Percentiles rank a stretch among this genome's conserved stretches.
Conservation (phyloP, 2,329 filamentous ascomycete genomes). For the Colletotrichum shisoi region DNA sequence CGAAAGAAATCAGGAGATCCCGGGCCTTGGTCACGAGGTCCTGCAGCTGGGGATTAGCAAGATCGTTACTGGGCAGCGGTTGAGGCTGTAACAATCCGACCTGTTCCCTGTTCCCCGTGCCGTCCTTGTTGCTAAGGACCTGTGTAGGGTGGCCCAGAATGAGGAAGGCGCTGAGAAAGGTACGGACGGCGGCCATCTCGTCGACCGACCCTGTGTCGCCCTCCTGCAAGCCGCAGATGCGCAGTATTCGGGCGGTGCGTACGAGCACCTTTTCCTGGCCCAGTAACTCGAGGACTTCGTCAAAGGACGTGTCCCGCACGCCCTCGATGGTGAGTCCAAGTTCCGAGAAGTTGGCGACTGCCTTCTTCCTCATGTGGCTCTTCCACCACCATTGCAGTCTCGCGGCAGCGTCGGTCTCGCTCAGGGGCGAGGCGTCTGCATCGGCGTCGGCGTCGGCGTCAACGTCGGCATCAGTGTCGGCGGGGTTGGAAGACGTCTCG, state of each 20-base stretch:
- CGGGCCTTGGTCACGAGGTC: constrained; percentile 80
- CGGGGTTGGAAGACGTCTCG: constrained; percentile 58
- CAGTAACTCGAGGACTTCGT: constrained; percentile 74
- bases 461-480: constrained; percentile 52
- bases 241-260: constrained; percentile 71
- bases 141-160: constrained; percentile 81
- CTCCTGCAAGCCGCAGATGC: constrained; percentile 74
- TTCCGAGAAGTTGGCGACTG: constrained; percentile 70
- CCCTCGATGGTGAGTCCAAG: constrained; percentile 75
- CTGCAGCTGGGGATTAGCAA: constrained; percentile 69
- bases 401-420: constrained; percentile 67
- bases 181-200: constrained; percentile 75
- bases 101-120: constrained; percentile 65
- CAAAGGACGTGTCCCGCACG: constrained; percentile 74
- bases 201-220: constrained; percentile 68
- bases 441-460: too few species aligned
- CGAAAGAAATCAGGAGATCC: constrained; percentile 79
- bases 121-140: constrained; percentile 77
- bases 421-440: constrained; percentile 51
- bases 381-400: constrained; percentile 78
- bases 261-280: constrained; percentile 71
- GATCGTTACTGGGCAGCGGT: constrained; percentile 59
- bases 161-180: constrained; percentile 80
- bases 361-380: constrained; percentile 62
- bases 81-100: constrained; percentile 54